A percentile compares a stretch with the other conserved stretches of the same genome.
phyloP scores from a whole-genome alignment of 768 basidiomycete genomes.

The Suillus brevipes region DNA sequence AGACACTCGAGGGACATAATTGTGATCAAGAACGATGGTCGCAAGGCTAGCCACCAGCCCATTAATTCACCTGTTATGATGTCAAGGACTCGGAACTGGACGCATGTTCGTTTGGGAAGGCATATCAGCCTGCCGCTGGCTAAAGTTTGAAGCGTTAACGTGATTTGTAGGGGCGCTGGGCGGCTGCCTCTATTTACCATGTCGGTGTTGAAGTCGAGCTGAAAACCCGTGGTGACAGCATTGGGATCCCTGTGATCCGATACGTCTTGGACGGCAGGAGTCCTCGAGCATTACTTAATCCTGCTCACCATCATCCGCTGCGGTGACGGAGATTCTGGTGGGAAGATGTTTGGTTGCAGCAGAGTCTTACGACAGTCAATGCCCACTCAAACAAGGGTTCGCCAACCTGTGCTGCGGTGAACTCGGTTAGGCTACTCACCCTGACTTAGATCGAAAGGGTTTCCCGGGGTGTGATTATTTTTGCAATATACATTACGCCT shows the following conservation, averaged over 20 bases:
- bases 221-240: not conserved
- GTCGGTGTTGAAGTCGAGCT: not conserved
- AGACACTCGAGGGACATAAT: not conserved
- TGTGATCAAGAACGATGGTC: not conserved
- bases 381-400: not conserved
- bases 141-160: not conserved
- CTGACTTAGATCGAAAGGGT: not conserved
- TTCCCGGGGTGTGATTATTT: not conserved
- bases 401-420: not conserved
- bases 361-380: conserved; percentile 8
- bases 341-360: conserved; percentile 21
- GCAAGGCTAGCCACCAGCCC: not conserved
- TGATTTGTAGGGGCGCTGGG: not conserved
- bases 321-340: conserved; percentile 16
- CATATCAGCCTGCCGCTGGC: not conserved
- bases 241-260: not conserved
- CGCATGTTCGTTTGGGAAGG: not conserved
- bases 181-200: not conserved
- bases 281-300: not conserved
- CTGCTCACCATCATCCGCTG: not conserved
- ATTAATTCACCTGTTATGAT: too few species aligned
- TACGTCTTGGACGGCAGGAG: not conserved
- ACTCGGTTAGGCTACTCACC: not conserved
- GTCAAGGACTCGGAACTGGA: not conserved
- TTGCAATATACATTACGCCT: not conserved